phyloP scores from a whole-genome alignment of 1,139 yeast species.

The Entelexis paramagnoliae region DNA sequence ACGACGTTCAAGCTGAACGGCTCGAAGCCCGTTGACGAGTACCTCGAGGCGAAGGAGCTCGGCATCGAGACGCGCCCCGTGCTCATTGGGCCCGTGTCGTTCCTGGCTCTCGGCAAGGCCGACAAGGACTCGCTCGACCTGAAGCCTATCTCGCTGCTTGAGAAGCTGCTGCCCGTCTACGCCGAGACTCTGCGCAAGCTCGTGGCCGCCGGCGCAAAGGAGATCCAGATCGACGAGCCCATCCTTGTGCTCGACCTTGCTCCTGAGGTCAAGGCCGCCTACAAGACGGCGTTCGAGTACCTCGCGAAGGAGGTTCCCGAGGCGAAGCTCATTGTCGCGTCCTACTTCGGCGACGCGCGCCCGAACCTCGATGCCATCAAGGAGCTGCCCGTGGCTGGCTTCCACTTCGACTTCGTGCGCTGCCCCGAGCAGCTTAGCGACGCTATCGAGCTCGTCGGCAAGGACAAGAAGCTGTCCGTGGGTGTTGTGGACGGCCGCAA shows the following conservation, averaged over 20 bases:
- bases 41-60: conserved; percentile 90
- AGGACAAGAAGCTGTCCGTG: conserved; percentile 73
- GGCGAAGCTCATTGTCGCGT: conserved; percentile 73
- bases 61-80: conserved; percentile 98
- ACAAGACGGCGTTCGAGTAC: conserved; percentile 72
- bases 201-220: conserved; percentile 86
- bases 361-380: conserved; percentile 88
- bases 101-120: conserved; percentile 90
- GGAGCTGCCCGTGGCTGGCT: conserved; percentile 85
- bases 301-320: conserved; percentile 49
- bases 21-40: conserved; percentile 93
- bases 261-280: conserved; percentile 70
- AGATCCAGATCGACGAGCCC: conserved; percentile 97
- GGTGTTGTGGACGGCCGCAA: conserved; percentile 99
- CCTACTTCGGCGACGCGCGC: conserved; percentile 97
- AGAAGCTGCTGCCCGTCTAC: conserved; percentile 86
- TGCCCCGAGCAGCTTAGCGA: conserved; percentile 91
- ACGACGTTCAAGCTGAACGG: conserved; percentile 95
- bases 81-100: conserved; percentile 90
- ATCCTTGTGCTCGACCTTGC: conserved; percentile 89
- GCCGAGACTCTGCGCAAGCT: conserved; percentile 78
- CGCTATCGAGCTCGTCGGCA: conserved; percentile 54
- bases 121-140: conserved; percentile 95
- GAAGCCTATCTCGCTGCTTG: conserved; percentile 81
- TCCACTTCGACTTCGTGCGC: conserved; percentile 95